Base-by-base conservation (phyloP, 2,329 filamentous ascomycete genomes). In the Aspergillus unguis region DNA sequence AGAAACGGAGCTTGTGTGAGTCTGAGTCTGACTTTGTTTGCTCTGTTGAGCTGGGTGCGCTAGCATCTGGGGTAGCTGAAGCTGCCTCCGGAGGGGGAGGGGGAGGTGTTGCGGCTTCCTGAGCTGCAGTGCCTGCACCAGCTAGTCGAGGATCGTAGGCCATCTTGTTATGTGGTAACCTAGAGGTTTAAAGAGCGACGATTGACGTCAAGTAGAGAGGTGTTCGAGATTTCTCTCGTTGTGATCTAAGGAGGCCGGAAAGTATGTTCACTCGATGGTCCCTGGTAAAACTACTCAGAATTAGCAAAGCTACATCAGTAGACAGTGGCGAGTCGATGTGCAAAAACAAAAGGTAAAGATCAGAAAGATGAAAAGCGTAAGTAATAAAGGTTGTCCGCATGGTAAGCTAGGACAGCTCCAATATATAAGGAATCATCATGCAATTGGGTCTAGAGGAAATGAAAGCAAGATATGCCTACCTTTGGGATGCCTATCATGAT, bases 1-100 rank as follows among this genome's bases (percentile, higher is more conserved):
- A 96, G 74, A 97, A 96, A 68, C 89, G 95, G 57, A 99, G 82
- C 74, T 94, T 96, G 80, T 86, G 96, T 48, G 80, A 83, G n/a
- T 76, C 77, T 27, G 52, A 96, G 80, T 86, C 96, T 48, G 80
- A 83, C 11, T 76, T 76, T 27, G 52, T 6, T 25, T 52, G 33
- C 36, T 50, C 42, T 25, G 37, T n/a, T 5, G 44, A 23, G 50
- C 35, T 48, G 29, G 35, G 4, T 5, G 41, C 28, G 37, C 17
- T 52, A 29, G 42, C 41, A 27, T 29, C 44, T 27, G 49, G 36
- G 26, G 50, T 38, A 76, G 68, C 50, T 66, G 62, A 27, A 72
- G 44, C n/a, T 48, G 63, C 35, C 43, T 63, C 63, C 9, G 60
- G 58, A 42, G 62, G 62, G 10, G 80, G 80, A 38, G 79, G 79